Percentiles rank a stretch among this genome's conserved stretches.
Conservation (phyloP, 192 early-diverging fungal genomes). For the Irineochytrium annulatum region DNA sequence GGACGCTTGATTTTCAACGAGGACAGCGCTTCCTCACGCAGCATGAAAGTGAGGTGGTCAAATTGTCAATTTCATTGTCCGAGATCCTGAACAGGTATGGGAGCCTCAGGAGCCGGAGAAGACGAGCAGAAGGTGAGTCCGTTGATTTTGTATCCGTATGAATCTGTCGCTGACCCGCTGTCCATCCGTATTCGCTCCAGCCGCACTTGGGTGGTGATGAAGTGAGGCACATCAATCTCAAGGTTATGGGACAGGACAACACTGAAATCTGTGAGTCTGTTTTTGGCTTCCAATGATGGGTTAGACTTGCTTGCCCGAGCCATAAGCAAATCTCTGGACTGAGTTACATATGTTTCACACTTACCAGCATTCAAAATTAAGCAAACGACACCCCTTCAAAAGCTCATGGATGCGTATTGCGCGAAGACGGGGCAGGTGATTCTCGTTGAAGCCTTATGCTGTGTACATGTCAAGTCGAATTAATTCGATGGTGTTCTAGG, state of each 20-base stretch:
- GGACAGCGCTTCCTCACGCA: too few relatives aligned
- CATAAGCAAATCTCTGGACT: constrained; percentile 5
- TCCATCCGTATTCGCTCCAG: too few relatives aligned
- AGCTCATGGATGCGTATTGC: constrained; percentile 93
- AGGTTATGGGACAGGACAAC: constrained; percentile 68
- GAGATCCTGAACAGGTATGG: too few relatives aligned
- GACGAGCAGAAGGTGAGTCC: too few relatives aligned
- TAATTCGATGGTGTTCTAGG: constrained; percentile 34
- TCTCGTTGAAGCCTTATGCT: not conserved
- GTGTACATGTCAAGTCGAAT: not conserved
- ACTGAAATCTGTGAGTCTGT: constrained; percentile 64
- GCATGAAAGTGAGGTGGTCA: too few relatives aligned
- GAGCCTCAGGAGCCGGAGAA: too few relatives aligned
- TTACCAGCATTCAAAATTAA: constrained; percentile 94
- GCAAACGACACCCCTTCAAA: constrained; percentile 80
- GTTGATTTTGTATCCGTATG: too few relatives aligned
- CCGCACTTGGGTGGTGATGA: constrained; percentile 4
- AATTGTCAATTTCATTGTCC: too few relatives aligned
- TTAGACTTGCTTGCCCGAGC: not conserved
- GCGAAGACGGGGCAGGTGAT: constrained; percentile 70
- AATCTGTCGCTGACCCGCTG: too few relatives aligned
- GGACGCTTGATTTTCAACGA: too few relatives aligned
- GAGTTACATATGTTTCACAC: not conserved
- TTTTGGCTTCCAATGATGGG: constrained; percentile 1
- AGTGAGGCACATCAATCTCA: constrained; percentile 84